Conservation (phyloP, 1,139 yeast genomes). For the Hansenula sp. region DNA sequence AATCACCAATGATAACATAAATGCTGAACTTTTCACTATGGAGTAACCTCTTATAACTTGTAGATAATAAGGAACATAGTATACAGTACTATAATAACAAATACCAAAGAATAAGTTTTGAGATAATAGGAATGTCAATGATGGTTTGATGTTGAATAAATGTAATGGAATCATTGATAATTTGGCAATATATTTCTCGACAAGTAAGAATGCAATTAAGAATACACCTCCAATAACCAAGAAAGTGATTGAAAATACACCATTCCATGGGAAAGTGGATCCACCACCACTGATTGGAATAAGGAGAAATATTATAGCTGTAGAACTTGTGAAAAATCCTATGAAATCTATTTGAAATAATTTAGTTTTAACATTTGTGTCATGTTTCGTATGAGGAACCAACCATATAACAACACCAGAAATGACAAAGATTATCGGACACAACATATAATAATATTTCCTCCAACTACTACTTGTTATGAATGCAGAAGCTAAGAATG, state of each 20-base stretch:
- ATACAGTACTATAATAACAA: conserved; percentile 39
- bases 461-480: background rate
- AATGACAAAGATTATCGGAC: conserved; percentile 34
- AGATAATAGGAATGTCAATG: conserved; percentile 35
- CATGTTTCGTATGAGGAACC: conserved; percentile 4
- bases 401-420: background rate
- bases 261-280: conserved; percentile 42
- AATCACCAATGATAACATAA: too few relatives aligned
- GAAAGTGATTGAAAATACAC: conserved; percentile 41
- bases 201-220: conserved; percentile 34
- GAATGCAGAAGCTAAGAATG: conserved; percentile 45
- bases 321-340: conserved; percentile 40
- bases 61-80: conserved; percentile 46
- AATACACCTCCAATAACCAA: conserved; percentile 40
- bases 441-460: conserved; percentile 27
- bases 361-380: conserved; percentile 20
- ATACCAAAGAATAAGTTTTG: conserved; percentile 46
- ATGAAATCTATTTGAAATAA: conserved; percentile 40
- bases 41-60: conserved; percentile 43
- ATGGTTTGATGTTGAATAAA: conserved; percentile 30
- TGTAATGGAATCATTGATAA: conserved; percentile 51
- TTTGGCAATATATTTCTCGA: conserved; percentile 44
- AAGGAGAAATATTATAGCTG: conserved; percentile 37
- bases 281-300: conserved; percentile 53
- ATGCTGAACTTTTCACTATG: too few relatives aligned